Base-by-base conservation (phyloP, 192 early-diverging fungal species). In the Spinellus fusiger region DNA sequence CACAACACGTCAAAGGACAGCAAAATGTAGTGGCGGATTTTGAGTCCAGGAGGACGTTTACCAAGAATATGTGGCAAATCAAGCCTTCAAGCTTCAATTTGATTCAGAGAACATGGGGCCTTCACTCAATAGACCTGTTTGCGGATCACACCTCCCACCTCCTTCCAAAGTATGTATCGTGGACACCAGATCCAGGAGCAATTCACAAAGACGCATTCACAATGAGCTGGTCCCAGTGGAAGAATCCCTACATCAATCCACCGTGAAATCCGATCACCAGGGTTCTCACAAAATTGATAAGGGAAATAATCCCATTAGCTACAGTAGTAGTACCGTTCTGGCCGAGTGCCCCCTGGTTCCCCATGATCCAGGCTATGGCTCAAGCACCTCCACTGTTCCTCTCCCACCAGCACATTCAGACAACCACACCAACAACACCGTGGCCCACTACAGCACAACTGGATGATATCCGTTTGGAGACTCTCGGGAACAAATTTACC, bases 261-360 rank as follows among this genome's bases (percentile, higher is more conserved):
- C 62, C 66, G 0, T 68, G 71, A 66, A 73, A 68, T 26, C 58
- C 68, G 0, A 62, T 69, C 22, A 57, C n/a, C n/a, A n/a, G n/a
- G n/a, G n/a, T n/a, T n/a, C n/a, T n/a, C n/a, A n/a, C n/a, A n/a
- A n/a, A n/a, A n/a, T n/a, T n/a, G n/a, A n/a, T n/a, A n/a, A n/a
- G n/a, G n/a, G n/a, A n/a, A n/a, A n/a, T n/a, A n/a, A n/a, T n/a
- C n/a, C n/a, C n/a, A n/a, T n/a, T n/a, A n/a, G n/a, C n/a, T n/a
- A n/a, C n/a, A n/a, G n/a, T n/a, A n/a, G n/a, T n/a, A n/a, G n/a
- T n/a, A n/a, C n/a, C n/a, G n/a, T n/a, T n/a, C n/a, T n/a, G n/a
- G n/a, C n/a, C n/a, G n/a, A n/a, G n/a, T n/a, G n/a, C n/a, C n/a
- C n/a, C n/a, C n/a, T n/a, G n/a, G n/a, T n/a, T n/a, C n/a, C n/a